These are phyloP conservation scores for Pyrenochaeta sp. DNA, from an alignment of 2,329 filamentous ascomycete species.

Conservation along the genomic window DNA sequence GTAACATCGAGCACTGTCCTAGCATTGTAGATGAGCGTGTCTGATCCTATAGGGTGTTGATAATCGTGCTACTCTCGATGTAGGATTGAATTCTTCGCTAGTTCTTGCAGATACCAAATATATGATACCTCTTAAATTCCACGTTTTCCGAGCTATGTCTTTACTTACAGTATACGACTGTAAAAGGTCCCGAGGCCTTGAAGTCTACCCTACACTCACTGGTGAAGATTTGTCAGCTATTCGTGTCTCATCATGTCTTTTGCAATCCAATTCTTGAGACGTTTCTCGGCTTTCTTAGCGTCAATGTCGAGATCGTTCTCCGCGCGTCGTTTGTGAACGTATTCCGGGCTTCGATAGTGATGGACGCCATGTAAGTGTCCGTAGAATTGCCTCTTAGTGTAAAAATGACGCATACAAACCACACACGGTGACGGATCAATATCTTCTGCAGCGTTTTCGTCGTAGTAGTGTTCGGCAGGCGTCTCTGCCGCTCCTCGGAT, in stretches of 20 bases:
- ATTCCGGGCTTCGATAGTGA: constrained; percentile 9
- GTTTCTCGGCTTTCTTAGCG: background rate
- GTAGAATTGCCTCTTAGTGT: constrained; percentile 14
- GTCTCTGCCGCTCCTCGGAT: constrained; percentile 8
- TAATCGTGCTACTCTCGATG: background rate
- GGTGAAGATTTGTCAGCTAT: background rate
- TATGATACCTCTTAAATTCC: too few relatives aligned
- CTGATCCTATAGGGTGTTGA: background rate
- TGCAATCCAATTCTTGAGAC: background rate
- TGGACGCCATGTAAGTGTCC: constrained; percentile 7
- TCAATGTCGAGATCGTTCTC: background rate
- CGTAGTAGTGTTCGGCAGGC: constrained; percentile 5
- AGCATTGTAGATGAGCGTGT: background rate
- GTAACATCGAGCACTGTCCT: background rate
- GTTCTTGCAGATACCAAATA: background rate
- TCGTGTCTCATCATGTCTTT: background rate
- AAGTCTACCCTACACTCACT: too few relatives aligned
- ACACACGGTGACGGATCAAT: constrained; percentile 16
- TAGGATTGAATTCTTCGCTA: background rate
- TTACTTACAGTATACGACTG: too few relatives aligned
- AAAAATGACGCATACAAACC: constrained; percentile 9
- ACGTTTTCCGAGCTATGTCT: too few relatives aligned
- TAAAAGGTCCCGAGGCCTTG: too few relatives aligned
- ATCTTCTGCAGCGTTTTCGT: background rate
- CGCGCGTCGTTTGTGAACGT: constrained; percentile 17